Base-by-base conservation (phyloP, 345 rosid species). In the Arabis hirsuta region DNA sequence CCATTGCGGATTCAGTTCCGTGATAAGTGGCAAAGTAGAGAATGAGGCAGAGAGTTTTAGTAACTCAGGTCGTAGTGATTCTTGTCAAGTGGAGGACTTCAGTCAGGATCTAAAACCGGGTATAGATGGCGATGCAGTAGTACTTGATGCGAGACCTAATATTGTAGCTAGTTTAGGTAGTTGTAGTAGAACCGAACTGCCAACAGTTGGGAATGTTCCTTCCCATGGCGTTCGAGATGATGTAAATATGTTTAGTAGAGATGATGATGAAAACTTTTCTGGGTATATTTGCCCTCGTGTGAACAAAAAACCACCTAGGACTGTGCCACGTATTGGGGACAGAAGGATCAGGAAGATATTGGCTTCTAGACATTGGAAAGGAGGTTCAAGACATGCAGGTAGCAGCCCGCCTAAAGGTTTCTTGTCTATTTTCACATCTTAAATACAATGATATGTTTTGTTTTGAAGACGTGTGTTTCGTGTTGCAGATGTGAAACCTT, bases 241-340 rank as follows among this genome's bases (percentile, higher is more conserved):
- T 87, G 87, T 88, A 90, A 80, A 82, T 84, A 58, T 88, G 84
- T 89, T 86, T 85, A 81, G 85, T 90, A 88, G 87, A 88, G 99
- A 91, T 91, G 96, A 91, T 88, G 98, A 91, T 51, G 98, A 95
- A 86, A 95, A 91, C 80, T 85, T 89, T 71, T 89, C 88, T 26
- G 90, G 92, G 86, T 88, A 88, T 76, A 84, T 88, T 67, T 82
- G 73, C 84, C 92, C 85, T 65, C 79, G 78, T 66, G 77, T 80
- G 76, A 73, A 67, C 20, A 89, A 78, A 70, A 82, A 79, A 5
- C 77, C 85, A 60, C 85, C 73, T 73, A 87, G 87, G 86, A 73
- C 84, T 52, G 81, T 82, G 12, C 85, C 93, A 3, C 88, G 86
- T 44, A 84, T 85, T 74, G 99, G 99, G 43, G 98, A 88, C 79